Evolutionary conservation across 2,329 filamentous ascomycete species (phyloP), one percentile per base, ranked within the genome.

Genomic region (Dendryphion nanum): DNA sequence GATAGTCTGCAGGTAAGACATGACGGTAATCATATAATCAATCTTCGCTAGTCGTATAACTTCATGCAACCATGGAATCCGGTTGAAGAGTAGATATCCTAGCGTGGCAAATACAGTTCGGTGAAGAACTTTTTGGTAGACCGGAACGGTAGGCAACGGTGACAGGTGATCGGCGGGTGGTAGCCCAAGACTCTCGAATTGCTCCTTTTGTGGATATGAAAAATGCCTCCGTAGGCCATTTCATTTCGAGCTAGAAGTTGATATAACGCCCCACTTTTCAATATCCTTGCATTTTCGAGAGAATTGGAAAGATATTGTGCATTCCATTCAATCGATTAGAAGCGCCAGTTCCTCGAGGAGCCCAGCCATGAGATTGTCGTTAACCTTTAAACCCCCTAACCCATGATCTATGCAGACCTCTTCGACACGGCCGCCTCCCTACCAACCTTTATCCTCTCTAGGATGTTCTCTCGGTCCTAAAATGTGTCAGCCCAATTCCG

Each of bases 31-130:
- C 77, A 73, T 62, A 55, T 64, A 60, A 70, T 93, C 77, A 57
- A 69, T 95, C 76, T 95, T 77, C 86, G 89, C 89, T 80, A 90
- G 79, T 81, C 82, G 86, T 95, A 82, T 95, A 95, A 84, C 89
- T 88, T 81, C 81, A 81, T 55, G 55, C 77, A 85, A 81, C 83
- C 86, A 88, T 84, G 49, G 57, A 47, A 48, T 60, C 58, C 72
- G 85, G 81, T 83, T 79, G 77, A 83, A 81, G 82, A 83, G 87
- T 86, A 85, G 88, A 95, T 95, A 89, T 80, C 72, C 78, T 85
- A 82, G 87, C 87, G 86, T 35, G 37, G 17, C n/a, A n/a, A n/a
- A n/a, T n/a, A n/a, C n/a, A n/a, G n/a, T n/a, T n/a, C n/a, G n/a
- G n/a, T n/a, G n/a, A n/a, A n/a, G n/a, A n/a, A n/a, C n/a, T n/a